These are phyloP conservation scores for Saccharomyces pastorianus DNA, from an alignment of 1,139 yeast genomes.

Conservation along the genomic window DNA sequence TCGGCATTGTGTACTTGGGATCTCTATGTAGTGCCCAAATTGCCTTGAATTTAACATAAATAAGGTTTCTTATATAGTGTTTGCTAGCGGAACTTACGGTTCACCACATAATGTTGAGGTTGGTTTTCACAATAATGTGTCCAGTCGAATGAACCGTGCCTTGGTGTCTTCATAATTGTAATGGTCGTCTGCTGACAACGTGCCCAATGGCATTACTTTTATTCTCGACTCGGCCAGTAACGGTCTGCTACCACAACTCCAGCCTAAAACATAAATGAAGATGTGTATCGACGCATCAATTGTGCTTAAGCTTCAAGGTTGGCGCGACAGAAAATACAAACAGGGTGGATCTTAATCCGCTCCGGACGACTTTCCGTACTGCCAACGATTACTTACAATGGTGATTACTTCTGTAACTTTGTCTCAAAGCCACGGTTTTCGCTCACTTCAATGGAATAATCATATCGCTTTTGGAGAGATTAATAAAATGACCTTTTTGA, in stretches of 20 bases:
- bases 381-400: neutral
- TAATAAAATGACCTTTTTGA: neutral
- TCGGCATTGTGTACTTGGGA: neutral
- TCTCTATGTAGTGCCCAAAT: neutral
- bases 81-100: neutral
- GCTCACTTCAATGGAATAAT: neutral
- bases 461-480: neutral
- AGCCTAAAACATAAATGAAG: neutral
- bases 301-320: neutral
- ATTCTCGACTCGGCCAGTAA: constrained; percentile 37
- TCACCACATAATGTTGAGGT: no score
- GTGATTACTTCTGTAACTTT: neutral
- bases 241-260: constrained; percentile 38
- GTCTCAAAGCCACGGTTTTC: neutral
- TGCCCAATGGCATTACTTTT: neutral
- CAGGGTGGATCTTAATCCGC: neutral
- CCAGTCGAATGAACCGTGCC: no score
- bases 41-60: neutral
- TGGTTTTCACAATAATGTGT: no score
- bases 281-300: neutral
- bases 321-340: neutral
- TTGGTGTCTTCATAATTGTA: constrained; percentile 36
- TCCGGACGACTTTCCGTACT: neutral
- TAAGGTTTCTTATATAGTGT: neutral
- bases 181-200: neutral